Percentiles rank a stretch among this genome's conserved stretches.
Evolutionary conservation across 257 asterid genomes (phyloP).

Genomic region (Osmanthus fragrans): DNA sequence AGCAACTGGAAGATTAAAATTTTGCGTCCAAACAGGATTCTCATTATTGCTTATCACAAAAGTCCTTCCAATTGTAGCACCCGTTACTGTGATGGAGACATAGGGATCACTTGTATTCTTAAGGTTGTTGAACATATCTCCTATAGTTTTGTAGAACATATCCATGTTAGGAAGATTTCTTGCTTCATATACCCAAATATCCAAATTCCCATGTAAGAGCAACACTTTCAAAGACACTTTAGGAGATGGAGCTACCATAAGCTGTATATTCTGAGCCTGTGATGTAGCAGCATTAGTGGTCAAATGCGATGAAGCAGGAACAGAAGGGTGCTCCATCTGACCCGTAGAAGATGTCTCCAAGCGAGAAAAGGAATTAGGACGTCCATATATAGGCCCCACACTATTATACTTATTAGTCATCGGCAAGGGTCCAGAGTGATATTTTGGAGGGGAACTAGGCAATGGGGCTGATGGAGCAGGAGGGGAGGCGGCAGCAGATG

Average conservation of each 20-base stretch:
- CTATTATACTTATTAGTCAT: slow-evolving; percentile 34
- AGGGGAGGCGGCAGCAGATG: slow-evolving; percentile 53
- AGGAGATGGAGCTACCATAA: slow-evolving; percentile 55
- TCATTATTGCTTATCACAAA: slow-evolving; percentile 75
- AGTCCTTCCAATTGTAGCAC: slow-evolving; percentile 82
- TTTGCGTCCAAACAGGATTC: slow-evolving; percentile 92
- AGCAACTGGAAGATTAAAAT: slow-evolving; percentile 82
- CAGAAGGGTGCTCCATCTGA: slow-evolving; percentile 23
- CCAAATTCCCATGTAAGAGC: slow-evolving; percentile 88
- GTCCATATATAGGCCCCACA: slow-evolving; percentile 44
- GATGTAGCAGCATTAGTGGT: slow-evolving; percentile 29
- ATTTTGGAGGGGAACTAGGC: slow-evolving; percentile 36
- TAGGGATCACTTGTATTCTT: slow-evolving; percentile 97
- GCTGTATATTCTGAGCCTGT: slow-evolving; percentile 45
- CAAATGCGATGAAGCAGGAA: slow-evolving; percentile 28
- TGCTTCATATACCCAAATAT: slow-evolving; percentile 84
- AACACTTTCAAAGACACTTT: slow-evolving; percentile 60
- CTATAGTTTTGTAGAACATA: slow-evolving; percentile 90
- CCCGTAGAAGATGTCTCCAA: slow-evolving; percentile 42
- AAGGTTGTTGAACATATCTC: slow-evolving; percentile 73
- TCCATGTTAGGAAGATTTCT: slow-evolving; percentile 99
- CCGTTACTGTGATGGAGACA: slow-evolving; percentile 61
- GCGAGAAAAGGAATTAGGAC: slow-evolving; percentile 61
- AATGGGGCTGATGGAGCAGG: slow-evolving; percentile 41
- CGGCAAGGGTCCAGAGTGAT: slow-evolving; percentile 58